phyloP scores from a whole-genome alignment of 176 grass and related monocot genomes.

The Ananas comosus region DNA sequence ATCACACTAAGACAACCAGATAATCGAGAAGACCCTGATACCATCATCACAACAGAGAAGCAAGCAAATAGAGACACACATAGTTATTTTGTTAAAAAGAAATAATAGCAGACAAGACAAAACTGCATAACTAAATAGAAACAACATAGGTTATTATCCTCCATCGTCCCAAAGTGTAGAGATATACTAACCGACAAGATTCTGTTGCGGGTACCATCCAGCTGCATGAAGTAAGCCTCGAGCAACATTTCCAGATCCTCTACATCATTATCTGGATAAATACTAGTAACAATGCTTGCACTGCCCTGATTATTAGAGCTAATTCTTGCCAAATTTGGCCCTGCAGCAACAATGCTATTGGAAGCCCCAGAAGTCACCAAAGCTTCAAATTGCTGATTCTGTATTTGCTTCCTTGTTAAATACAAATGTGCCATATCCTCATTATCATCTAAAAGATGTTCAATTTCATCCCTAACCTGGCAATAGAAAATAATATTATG shows the following conservation, averaged over 20 bases:
- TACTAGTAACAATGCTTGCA: slow-evolving; percentile 68
- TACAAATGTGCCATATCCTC: slow-evolving; percentile 94
- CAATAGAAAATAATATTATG: background rate
- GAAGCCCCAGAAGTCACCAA: slow-evolving; percentile 66
- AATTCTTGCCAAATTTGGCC: slow-evolving; percentile 37
- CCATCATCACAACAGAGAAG: too few relatives aligned
- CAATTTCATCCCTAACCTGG: slow-evolving; percentile 97
- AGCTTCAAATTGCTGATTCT: slow-evolving; percentile 82
- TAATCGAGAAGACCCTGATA: too few relatives aligned
- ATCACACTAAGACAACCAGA: too few relatives aligned
- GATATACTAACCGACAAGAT: slow-evolving; percentile 82
- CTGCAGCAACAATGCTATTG: slow-evolving; percentile 60
- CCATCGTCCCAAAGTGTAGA: background rate
- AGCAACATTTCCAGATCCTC: slow-evolving; percentile 98
- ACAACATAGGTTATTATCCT: background rate
- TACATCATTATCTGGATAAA: slow-evolving; percentile 85
- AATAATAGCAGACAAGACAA: too few relatives aligned
- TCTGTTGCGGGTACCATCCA: slow-evolving; percentile 94
- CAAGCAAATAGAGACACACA: too few relatives aligned
- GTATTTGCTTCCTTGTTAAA: slow-evolving; percentile 91
- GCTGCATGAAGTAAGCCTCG: slow-evolving; percentile 99
- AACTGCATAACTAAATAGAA: background rate
- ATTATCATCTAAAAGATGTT: slow-evolving; percentile 97
- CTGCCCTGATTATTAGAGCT: slow-evolving; percentile 56
- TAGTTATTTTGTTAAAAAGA: too few relatives aligned